Percentiles rank a stretch among this genome's conserved stretches.
Conservation (phyloP, 768 basidiomycete species). For the Panaeolus papilionaceus region DNA sequence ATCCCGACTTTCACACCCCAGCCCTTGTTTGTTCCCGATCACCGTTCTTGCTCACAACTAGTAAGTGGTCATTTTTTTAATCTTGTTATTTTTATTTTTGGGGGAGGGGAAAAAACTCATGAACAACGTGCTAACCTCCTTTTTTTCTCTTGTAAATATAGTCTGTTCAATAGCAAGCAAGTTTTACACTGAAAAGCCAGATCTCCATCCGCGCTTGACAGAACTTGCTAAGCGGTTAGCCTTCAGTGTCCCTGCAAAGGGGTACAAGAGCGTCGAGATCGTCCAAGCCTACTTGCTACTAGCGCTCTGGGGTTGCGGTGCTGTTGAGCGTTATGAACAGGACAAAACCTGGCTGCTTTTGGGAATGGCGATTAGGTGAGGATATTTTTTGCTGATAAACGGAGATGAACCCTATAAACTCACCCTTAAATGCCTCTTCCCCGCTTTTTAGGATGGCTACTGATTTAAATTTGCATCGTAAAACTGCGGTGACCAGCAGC, state of each 20-base stretch:
- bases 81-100: slow-evolving; percentile 6
- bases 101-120: slow-evolving; percentile 3
- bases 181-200: slow-evolving; percentile 83
- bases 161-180: slow-evolving; percentile 96
- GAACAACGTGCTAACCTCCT: slow-evolving; percentile 1
- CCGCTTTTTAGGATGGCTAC: slow-evolving; percentile 79
- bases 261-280: slow-evolving; percentile 94
- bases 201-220: slow-evolving; percentile 78
- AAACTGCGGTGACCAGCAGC: slow-evolving; percentile 63
- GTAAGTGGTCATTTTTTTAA: slow-evolving; percentile 48
- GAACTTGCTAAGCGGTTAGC: slow-evolving; percentile 89
- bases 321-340: slow-evolving; percentile 95
- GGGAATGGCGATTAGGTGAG: slow-evolving; percentile 84
- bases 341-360: slow-evolving; percentile 93
- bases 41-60: slow-evolving; percentile 93
- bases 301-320: slow-evolving; percentile 89
- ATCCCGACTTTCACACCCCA: slow-evolving; percentile 91
- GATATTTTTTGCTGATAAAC: slow-evolving; percentile 20
- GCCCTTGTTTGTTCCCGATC: slow-evolving; percentile 92
- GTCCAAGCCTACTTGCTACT: slow-evolving; percentile 95
- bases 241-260: slow-evolving; percentile 83
- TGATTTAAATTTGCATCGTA: slow-evolving; percentile 94
- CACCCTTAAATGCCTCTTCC: slow-evolving; percentile 10
- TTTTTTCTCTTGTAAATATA: slow-evolving; percentile 35
- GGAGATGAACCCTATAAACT: slow-evolving; percentile 12